Percentiles rank a stretch among this genome's conserved stretches.
These are phyloP conservation scores for Leccinum subfulvum DNA, from an alignment of 1,284 basidiomycete species.

Conservation along the genomic window DNA sequence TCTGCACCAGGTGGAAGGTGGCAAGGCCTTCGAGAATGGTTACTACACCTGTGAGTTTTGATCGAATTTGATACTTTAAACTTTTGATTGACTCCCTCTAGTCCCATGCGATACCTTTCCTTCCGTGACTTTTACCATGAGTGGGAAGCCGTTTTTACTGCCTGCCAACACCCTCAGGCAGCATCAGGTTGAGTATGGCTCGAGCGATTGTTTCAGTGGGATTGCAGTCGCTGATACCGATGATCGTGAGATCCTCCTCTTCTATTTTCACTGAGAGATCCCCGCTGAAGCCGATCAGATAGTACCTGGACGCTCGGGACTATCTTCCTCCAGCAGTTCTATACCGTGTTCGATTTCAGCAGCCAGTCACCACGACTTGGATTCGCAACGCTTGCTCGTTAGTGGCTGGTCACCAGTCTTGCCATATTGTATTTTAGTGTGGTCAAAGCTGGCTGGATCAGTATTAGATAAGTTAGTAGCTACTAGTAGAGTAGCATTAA, in stretches of 20 bases:
- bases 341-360: too few species aligned
- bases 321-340: too few species aligned
- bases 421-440: too few species aligned
- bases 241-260: neutral
- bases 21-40: neutral
- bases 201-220: neutral
- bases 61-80: neutral
- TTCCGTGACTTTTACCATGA: neutral
- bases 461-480: too few species aligned
- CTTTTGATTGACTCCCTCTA: neutral
- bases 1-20: neutral
- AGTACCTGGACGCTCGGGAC: neutral
- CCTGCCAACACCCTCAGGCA: neutral
- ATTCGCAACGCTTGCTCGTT: too few species aligned
- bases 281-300: neutral
- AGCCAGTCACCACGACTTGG: too few species aligned
- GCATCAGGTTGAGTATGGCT: neutral
- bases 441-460: too few species aligned
- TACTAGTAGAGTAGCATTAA: too few species aligned
- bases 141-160: neutral
- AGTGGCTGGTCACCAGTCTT: too few species aligned
- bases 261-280: neutral
- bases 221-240: neutral
- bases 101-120: neutral
- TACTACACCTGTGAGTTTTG: neutral